A percentile compares a stretch with the other conserved stretches of the same genome.
Conservation (phyloP, 371 early-diverging fungal species). For the Dichotomocladium elegans region DNA sequence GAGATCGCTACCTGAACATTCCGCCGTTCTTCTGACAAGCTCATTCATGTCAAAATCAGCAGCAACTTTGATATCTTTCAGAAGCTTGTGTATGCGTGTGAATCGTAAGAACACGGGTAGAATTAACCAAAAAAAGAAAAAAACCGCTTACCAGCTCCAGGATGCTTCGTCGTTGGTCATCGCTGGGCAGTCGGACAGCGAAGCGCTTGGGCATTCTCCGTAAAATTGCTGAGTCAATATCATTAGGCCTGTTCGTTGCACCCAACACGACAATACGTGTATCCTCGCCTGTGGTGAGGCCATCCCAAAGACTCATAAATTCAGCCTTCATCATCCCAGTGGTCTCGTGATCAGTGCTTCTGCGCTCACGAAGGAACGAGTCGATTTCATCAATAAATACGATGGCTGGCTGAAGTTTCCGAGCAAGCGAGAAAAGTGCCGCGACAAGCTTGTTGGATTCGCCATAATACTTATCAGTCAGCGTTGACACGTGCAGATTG, state of each 20-base stretch:
- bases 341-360: constrained; percentile 91
- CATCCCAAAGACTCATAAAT: constrained; percentile 98
- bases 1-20: constrained; percentile 91
- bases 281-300: constrained; percentile 78
- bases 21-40: constrained; percentile 78
- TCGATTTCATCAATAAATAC: constrained; percentile 99
- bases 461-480: constrained; percentile 97
- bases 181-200: constrained; percentile 84
- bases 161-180: constrained; percentile 87
- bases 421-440: constrained; percentile 90
- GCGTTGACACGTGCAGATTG: constrained; percentile 91
- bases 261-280: constrained; percentile 83
- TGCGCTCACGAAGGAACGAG: constrained; percentile 90
- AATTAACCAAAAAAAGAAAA: neutral
- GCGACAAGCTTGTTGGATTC: constrained; percentile 93
- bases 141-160: constrained; percentile 63
- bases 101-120: neutral
- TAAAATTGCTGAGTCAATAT: constrained; percentile 94
- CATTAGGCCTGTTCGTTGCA: constrained; percentile 97
- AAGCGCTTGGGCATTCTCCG: constrained; percentile 97
- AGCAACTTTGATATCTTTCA: constrained; percentile 66
- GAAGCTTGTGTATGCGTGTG: constrained; percentile 51
- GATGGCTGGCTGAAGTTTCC: constrained; percentile 91
- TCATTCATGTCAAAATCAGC: constrained; percentile 67
- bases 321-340: constrained; percentile 98